A percentile compares a stretch with the other conserved stretches of the same genome.
These are phyloP conservation scores for Xylaria sp. DNA, from an alignment of 2,329 filamentous ascomycete genomes.

Conservation along the genomic window DNA sequence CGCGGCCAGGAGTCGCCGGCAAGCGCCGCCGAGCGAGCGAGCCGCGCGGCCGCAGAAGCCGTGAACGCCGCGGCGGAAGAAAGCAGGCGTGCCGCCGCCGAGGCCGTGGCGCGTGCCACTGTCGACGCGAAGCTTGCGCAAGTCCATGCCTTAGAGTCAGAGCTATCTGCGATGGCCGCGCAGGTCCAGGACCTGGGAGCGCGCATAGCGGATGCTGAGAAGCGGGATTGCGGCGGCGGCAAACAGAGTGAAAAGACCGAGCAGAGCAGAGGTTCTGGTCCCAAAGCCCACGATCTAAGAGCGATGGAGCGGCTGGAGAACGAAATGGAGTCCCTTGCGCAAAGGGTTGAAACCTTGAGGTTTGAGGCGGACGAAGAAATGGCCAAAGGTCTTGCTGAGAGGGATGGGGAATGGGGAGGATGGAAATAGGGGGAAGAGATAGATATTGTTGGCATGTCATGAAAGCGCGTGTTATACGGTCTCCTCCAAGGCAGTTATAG, in stretches of 20 bases:
- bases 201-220: slow-evolving; percentile 44
- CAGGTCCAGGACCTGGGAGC: slow-evolving; percentile 47
- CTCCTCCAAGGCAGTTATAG: background rate
- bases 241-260: slow-evolving; percentile 16
- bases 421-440: slow-evolving; percentile 6
- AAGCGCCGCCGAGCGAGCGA: slow-evolving; percentile 8
- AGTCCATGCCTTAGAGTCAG: slow-evolving; percentile 16
- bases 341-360: slow-evolving; percentile 49
- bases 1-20: background rate
- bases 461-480: slow-evolving; percentile 1
- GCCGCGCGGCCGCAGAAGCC: slow-evolving; percentile 13
- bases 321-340: slow-evolving; percentile 46
- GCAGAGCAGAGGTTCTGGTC: background rate
- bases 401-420: slow-evolving; percentile 39
- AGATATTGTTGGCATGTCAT: background rate
- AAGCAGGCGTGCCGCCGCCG: background rate
- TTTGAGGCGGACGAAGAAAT: slow-evolving; percentile 61
- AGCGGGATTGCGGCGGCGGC: slow-evolving; percentile 1
- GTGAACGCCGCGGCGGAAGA: slow-evolving; percentile 8
- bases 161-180: slow-evolving; percentile 19
- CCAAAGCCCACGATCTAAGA: background rate
- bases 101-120: slow-evolving; percentile 5
- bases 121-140: slow-evolving; percentile 22
- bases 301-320: slow-evolving; percentile 48
- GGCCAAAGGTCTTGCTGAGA: slow-evolving; percentile 55